Conservation (phyloP, 2,329 filamentous ascomycete genomes). For the Aspergillus ibericus region DNA sequence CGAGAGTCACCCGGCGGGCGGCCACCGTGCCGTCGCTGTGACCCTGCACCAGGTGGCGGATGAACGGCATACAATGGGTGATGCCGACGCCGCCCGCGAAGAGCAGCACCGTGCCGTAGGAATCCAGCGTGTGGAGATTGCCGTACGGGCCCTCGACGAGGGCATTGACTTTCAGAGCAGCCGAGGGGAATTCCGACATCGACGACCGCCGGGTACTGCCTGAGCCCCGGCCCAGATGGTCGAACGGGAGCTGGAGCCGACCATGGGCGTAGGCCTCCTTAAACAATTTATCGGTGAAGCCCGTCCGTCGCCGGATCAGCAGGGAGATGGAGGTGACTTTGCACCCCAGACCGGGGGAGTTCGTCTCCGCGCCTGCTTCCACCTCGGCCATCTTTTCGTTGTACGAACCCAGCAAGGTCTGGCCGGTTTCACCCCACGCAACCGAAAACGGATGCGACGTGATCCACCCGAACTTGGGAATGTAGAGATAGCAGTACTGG, state of each 20-base stretch:
- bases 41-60: conserved; percentile 71
- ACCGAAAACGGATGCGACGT: conserved; percentile 75
- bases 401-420: neutral
- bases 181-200: neutral
- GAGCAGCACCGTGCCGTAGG: conserved; percentile 85
- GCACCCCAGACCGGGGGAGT: conserved; percentile 26
- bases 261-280: conserved; percentile 54
- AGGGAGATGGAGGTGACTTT: conserved; percentile 66
- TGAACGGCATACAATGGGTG: conserved; percentile 87
- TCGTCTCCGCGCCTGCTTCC: conserved; percentile 49
- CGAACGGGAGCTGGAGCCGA: neutral
- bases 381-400: conserved; percentile 26
- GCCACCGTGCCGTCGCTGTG: conserved; percentile 70
- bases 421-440: conserved; percentile 65
- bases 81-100: conserved; percentile 92
- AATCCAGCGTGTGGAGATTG: conserved; percentile 77
- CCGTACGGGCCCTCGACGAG: conserved; percentile 87
- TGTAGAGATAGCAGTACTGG: conserved; percentile 71
- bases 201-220: neutral
- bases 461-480: conserved; percentile 65
- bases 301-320: conserved; percentile 80
- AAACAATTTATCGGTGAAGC: conserved; percentile 80
- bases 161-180: conserved; percentile 45
- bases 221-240: no score
- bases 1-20: conserved; percentile 73